These are phyloP conservation scores for Solanum stenotomum DNA, from an alignment of 257 asterid genomes.

Conservation along the genomic window DNA sequence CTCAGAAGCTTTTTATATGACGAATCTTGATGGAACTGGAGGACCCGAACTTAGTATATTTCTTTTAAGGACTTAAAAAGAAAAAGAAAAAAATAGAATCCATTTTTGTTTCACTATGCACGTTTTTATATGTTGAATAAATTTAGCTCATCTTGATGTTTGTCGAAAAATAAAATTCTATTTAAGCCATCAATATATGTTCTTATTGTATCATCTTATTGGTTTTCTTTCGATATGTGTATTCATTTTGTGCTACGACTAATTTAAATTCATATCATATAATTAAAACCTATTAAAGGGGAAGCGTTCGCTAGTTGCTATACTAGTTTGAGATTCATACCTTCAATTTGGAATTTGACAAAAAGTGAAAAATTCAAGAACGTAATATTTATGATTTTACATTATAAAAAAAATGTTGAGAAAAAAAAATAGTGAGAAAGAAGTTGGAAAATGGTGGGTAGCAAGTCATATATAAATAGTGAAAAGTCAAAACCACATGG, in stretches of 20 bases:
- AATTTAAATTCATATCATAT: neutral
- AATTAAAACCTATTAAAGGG: no score
- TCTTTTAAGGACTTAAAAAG: conserved; percentile 54
- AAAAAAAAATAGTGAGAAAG: neutral
- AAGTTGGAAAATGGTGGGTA: neutral
- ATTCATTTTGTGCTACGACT: neutral
- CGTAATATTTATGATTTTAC: neutral
- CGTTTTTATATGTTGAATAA: neutral
- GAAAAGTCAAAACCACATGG: neutral
- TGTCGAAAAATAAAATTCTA: neutral
- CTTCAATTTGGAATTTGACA: neutral
- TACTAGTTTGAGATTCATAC: neutral
- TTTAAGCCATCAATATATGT: neutral
- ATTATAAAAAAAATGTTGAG: neutral
- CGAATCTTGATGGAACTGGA: conserved; percentile 81
- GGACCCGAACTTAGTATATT: conserved; percentile 92
- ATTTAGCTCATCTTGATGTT: neutral
- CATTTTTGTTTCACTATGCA: neutral
- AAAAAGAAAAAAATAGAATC: neutral
- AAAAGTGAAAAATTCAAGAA: neutral
- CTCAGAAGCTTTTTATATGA: conserved; percentile 90
- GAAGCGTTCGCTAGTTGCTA: no score
- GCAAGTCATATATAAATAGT: neutral
- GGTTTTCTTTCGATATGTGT: neutral
- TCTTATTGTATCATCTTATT: neutral